These are phyloP conservation scores for Aspergillus cristatus DNA, from an alignment of 495 filamentous ascomycete species.

Conservation along the genomic window DNA sequence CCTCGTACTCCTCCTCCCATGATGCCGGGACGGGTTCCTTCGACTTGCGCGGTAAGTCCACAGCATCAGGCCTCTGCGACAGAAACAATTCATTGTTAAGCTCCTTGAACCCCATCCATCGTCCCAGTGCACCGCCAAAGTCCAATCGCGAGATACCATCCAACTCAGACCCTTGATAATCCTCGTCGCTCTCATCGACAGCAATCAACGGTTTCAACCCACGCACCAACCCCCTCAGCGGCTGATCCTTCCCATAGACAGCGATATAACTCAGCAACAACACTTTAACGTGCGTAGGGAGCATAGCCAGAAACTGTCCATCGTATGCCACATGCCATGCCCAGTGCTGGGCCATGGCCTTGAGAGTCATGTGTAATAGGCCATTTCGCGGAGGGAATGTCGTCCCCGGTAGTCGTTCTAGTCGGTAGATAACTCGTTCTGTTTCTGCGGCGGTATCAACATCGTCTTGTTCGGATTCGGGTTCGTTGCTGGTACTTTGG, in stretches of 20 bases:
- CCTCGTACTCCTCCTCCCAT: slow-evolving; percentile 26
- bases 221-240: slow-evolving; percentile 11
- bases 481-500: slow-evolving; percentile 3
- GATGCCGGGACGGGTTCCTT: slow-evolving; percentile 23
- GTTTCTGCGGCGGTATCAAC: slow-evolving; percentile 1
- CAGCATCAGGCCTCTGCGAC: slow-evolving; percentile 9
- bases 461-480: slow-evolving; percentile 1
- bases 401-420: slow-evolving; percentile 36
- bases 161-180: slow-evolving; percentile 28
- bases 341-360: slow-evolving; percentile 60
- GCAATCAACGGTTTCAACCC: slow-evolving; percentile 22
- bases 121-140: slow-evolving; percentile 50
- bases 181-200: slow-evolving; percentile 7
- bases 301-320: slow-evolving; percentile 51
- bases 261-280: slow-evolving; percentile 56
- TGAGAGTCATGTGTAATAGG: slow-evolving; percentile 49
- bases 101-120: slow-evolving; percentile 49
- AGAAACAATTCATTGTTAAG: slow-evolving; percentile 45
- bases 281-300: slow-evolving; percentile 53
- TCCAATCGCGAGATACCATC: slow-evolving; percentile 51
- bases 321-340: slow-evolving; percentile 57
- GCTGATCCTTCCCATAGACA: slow-evolving; percentile 35
- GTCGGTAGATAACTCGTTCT: slow-evolving; percentile 18
- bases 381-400: slow-evolving; percentile 36
- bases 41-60: neutral